Evolutionary conservation across 768 basidiomycete genomes (phyloP), one percentile per base, ranked within the genome.

Genomic region (Phylloporus sp.): DNA sequence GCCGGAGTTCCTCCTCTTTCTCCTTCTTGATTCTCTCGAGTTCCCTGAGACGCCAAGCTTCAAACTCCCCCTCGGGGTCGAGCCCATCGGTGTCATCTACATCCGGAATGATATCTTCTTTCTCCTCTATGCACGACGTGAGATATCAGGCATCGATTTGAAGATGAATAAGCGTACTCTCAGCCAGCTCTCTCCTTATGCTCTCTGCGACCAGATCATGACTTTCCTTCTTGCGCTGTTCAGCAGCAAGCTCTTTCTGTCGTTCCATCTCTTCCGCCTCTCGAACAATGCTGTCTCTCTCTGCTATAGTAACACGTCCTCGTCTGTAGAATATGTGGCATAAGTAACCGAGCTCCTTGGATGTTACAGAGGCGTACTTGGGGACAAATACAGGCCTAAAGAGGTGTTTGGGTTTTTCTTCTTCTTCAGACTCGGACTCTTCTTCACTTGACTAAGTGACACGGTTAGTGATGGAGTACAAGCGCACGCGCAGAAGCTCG

Each of bases 71-170:
- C 15, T 80, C 78, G 2, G 94, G 90, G 62, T 97, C 94, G 43
- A 94, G 66, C 2, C 91, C 95, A 61, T 99, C 97, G 5, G 91
- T 89, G 67, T 99, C 97, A 70, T 98, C 95, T 0, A 98, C 80
- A 55, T 97, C 94, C 2, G 90, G 89, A 29, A 88, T 72, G 18
- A 84, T 69, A 23, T 87, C 88, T 50, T 89, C 84, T 56, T 91
- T 92, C 68, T 97, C 93, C 78, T 92, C 95, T 98, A 59, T 27
- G 15, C 41, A 13, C 20, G 48, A 23, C 18, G 39, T 67, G 15
- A 47, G 32, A 39, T 13, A 24, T 23, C 24, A 22, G 13, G 31
- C 20, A 43, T 35, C 20, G 40, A 57, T 32, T 42, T 6, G 29
- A 50, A 50, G 15, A 20, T 10, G 23, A 31, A 49, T 35, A 18